These are phyloP conservation scores for Aplosporella prunicola DNA, from an alignment of 2,329 filamentous ascomycete genomes.

Conservation along the genomic window DNA sequence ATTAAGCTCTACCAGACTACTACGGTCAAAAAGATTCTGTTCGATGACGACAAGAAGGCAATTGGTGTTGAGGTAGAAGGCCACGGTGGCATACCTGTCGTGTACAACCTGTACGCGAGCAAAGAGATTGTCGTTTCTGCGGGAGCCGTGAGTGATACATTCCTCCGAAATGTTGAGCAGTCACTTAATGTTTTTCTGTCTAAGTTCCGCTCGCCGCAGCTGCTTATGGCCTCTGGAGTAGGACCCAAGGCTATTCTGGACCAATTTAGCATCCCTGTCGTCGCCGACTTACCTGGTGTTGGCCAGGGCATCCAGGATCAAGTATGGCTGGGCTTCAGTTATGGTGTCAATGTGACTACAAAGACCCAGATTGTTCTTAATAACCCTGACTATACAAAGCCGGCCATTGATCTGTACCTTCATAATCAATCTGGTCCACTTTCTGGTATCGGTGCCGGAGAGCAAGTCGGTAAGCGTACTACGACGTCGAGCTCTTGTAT, in stretches of 20 bases:
- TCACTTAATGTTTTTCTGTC: too few species aligned
- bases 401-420: background rate
- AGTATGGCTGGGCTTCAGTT: background rate
- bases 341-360: constrained; percentile 1
- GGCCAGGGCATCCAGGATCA: constrained; percentile 9
- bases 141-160: background rate
- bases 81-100: background rate
- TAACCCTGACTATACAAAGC: too few species aligned
- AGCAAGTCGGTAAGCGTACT: too few species aligned
- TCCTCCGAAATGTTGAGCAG: too few species aligned
- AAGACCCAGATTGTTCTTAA: too few species aligned
- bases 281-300: constrained; percentile 8
- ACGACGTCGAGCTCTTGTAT: too few species aligned
- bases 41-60: constrained; percentile 16
- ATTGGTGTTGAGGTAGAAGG: constrained; percentile 12
- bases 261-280: constrained; percentile 1
- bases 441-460: background rate
- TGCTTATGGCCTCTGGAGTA: constrained; percentile 37
- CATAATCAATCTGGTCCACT: background rate
- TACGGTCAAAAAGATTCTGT: constrained; percentile 22
- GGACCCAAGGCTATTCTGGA: background rate
- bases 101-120: constrained; percentile 1
- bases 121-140: constrained; percentile 3
- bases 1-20: constrained; percentile 20
- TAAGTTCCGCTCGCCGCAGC: constrained; percentile 49